Conservation (phyloP, 2,329 filamentous ascomycete species). For the Exserohilum rostratum region DNA sequence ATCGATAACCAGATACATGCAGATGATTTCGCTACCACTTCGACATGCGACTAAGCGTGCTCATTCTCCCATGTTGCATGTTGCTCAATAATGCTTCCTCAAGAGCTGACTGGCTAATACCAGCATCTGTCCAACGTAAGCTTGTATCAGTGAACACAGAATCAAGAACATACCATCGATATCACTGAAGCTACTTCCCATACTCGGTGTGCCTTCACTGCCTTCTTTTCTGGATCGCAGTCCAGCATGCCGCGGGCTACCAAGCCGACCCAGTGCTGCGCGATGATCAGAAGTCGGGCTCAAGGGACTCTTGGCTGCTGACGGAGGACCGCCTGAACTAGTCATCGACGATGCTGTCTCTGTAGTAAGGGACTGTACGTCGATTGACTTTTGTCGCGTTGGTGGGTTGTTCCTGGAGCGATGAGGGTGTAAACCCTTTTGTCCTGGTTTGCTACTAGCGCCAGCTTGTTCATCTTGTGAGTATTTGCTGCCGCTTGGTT, state of each 20-base stretch:
- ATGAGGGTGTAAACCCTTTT: conserved; percentile 13
- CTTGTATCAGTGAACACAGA: conserved; percentile 5
- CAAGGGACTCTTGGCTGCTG: conserved; percentile 27
- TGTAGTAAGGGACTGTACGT: conserved; percentile 29
- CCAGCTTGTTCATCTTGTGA: conserved; percentile 14
- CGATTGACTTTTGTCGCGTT: conserved; percentile 20
- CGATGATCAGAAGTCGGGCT: conserved; percentile 60
- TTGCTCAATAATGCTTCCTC: conserved; percentile 79
- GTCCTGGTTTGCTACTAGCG: conserved; percentile 11
- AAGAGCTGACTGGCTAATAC: conserved; percentile 78
- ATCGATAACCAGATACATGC: not conserved
- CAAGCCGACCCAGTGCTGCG: conserved; percentile 61
- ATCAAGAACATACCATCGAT: conserved; percentile 65
- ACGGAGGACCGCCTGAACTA: conserved; percentile 42
- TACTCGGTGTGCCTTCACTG: conserved; percentile 46
- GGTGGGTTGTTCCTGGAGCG: conserved; percentile 6
- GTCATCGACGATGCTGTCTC: conserved; percentile 60
- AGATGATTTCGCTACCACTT: conserved; percentile 43
- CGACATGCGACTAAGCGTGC: conserved; percentile 70
- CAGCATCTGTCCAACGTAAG: conserved; percentile 64
- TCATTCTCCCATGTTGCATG: conserved; percentile 71
- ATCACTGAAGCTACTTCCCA: conserved; percentile 83
- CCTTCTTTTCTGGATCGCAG: conserved; percentile 33
- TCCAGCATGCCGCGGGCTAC: conserved; percentile 55
- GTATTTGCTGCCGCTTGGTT: conserved; percentile 11